These are phyloP conservation scores for Magnaporthales sp. DNA, from an alignment of 2,329 filamentous ascomycete genomes.

Conservation along the genomic window DNA sequence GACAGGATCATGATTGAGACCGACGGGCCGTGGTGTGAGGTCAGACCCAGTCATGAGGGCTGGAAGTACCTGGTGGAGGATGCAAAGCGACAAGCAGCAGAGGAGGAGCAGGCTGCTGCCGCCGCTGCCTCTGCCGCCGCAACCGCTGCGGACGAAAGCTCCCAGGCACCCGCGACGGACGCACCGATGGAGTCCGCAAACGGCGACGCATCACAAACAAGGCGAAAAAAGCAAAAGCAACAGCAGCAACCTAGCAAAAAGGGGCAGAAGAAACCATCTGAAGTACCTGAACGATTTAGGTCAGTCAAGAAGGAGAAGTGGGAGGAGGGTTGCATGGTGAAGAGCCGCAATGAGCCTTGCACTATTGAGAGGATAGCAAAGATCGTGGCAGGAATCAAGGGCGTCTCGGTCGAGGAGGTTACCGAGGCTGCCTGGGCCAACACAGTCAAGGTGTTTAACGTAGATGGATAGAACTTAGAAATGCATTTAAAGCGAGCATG, in stretches of 20 bases:
- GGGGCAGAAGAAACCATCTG: constrained; percentile 51
- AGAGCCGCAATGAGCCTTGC: constrained; percentile 89
- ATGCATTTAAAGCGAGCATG: not conserved
- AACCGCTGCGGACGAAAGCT: not conserved
- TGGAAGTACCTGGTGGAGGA: constrained; percentile 55
- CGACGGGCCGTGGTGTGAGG: constrained; percentile 96
- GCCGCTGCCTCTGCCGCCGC: constrained; percentile 10
- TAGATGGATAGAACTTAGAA: constrained; percentile 40
- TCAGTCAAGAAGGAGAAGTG: constrained; percentile 95
- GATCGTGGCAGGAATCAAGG: constrained; percentile 81
- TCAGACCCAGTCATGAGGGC: constrained; percentile 79
- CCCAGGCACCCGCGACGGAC: constrained; percentile 1
- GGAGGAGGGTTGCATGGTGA: constrained; percentile 79
- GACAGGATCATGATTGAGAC: constrained; percentile 88
- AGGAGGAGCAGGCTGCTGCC: constrained; percentile 17
- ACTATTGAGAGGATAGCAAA: constrained; percentile 81
- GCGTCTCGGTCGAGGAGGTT: constrained; percentile 68
- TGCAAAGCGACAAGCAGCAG: constrained; percentile 16
- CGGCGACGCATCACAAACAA: not conserved
- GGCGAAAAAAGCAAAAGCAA: constrained; percentile 16
- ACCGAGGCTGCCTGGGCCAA: constrained; percentile 82
- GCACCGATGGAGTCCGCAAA: not conserved
- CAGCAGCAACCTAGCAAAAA: constrained; percentile 32
- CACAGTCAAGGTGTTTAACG: constrained; percentile 68
- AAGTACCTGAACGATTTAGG: constrained; percentile 65